phyloP scores from a whole-genome alignment of 768 basidiomycete genomes.

The Suillus hirtellus region DNA sequence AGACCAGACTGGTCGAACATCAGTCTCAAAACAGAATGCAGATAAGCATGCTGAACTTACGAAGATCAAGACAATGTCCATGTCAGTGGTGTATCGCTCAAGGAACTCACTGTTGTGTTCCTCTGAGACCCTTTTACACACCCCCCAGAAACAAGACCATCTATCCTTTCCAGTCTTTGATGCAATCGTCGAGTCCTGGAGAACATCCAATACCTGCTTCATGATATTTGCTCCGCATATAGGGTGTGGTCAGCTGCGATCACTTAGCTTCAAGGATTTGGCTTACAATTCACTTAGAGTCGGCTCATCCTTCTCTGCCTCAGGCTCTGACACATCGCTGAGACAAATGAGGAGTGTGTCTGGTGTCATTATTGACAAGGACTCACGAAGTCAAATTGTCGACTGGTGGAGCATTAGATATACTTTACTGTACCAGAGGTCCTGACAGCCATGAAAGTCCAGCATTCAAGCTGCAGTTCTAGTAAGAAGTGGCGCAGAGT shows the following conservation, averaged over 20 bases:
- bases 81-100: conserved; percentile 17
- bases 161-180: not conserved
- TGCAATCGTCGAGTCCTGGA: not conserved
- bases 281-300: not conserved
- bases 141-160: conserved; percentile 14
- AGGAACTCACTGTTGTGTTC: conserved; percentile 19
- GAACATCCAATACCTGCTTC: not conserved
- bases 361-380: not conserved
- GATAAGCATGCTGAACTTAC: conserved; percentile 10
- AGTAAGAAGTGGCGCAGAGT: not conserved
- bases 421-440: not conserved
- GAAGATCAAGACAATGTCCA: conserved; percentile 24
- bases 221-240: not conserved
- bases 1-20: conserved; percentile 14
- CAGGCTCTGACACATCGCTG: not conserved
- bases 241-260: not conserved
- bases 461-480: not conserved
- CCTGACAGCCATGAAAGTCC: not conserved
- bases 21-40: not conserved
- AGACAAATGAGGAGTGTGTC: not conserved
- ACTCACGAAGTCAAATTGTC: not conserved
- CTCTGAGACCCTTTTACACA: conserved; percentile 15
- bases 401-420: not conserved
- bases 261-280: not conserved
- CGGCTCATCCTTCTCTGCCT: not conserved